Percentiles rank a stretch among this genome's conserved stretches.
Conservation (phyloP, 306 rosid species). For the Dalbergia cultrata region DNA sequence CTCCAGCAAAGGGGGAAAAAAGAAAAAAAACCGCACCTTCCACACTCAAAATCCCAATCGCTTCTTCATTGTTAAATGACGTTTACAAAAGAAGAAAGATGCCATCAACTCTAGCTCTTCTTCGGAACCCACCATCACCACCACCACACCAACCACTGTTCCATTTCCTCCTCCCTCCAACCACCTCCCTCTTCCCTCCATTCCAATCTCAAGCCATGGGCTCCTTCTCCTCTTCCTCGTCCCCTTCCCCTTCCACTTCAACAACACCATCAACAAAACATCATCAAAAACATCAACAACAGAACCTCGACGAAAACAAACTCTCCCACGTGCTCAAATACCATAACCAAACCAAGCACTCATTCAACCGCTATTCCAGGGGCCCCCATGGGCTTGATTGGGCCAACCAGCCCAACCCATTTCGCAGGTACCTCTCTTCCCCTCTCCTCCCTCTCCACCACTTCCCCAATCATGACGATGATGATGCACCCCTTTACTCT, state of each 20-base stretch:
- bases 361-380: conserved; percentile 70
- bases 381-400: conserved; percentile 95
- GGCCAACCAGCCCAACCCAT: conserved; percentile 99
- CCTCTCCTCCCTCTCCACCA: conserved; percentile 81
- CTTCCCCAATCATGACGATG: conserved; percentile 40
- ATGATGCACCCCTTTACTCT: conserved; percentile 61
- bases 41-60: no score
- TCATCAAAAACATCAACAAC: conserved; percentile 28
- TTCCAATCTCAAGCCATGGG: conserved; percentile 51
- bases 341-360: conserved; percentile 87
- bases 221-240: conserved; percentile 57
- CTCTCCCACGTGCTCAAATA: conserved; percentile 70
- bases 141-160: background rate
- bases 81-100: conserved; percentile 47
- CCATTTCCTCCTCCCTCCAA: conserved; percentile 55
- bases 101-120: conserved; percentile 34
- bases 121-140: conserved; percentile 45
- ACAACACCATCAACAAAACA: conserved; percentile 36
- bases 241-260: conserved; percentile 52
- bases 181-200: conserved; percentile 37
- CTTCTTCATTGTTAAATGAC: no score
- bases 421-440: conserved; percentile 74
- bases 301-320: conserved; percentile 51
- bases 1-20: no score
- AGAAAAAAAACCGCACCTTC: no score